phyloP scores from a whole-genome alignment of 371 early-diverging fungal species.

The Lichtheimia ramosa region DNA sequence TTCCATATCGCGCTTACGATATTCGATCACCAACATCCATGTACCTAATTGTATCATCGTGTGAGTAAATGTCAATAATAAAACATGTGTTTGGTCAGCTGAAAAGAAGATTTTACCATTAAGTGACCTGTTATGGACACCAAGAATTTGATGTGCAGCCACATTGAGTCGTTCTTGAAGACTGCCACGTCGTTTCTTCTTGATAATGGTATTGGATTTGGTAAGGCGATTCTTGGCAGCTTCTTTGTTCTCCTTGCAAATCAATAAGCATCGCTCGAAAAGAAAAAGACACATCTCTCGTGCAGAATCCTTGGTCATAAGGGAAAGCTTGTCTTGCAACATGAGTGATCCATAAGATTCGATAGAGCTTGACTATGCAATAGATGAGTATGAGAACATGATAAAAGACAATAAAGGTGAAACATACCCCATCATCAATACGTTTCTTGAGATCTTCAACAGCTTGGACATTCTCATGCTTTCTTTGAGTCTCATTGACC shows the following conservation, averaged over 20 bases:
- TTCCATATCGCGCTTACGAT: constrained; percentile 75
- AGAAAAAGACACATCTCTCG: constrained; percentile 80
- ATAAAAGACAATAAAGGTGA: background rate
- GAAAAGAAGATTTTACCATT: constrained; percentile 6
- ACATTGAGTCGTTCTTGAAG: constrained; percentile 75
- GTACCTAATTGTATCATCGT: constrained; percentile 17
- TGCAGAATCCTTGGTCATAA: constrained; percentile 73
- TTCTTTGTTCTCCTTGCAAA: constrained; percentile 77
- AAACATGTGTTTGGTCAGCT: too few species aligned
- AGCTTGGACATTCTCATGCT: constrained; percentile 80
- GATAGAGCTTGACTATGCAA: constrained; percentile 18
- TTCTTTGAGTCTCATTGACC: constrained; percentile 91
- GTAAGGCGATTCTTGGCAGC: constrained; percentile 27
- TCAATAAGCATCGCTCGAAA: constrained; percentile 86
- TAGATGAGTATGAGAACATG: background rate
- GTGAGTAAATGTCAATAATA: too few species aligned
- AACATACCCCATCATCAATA: constrained; percentile 14
- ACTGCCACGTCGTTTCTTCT: constrained; percentile 50
- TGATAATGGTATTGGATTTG: constrained; percentile 46
- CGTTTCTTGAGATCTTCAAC: constrained; percentile 79
- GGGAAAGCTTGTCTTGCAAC: constrained; percentile 80
- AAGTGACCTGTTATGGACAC: constrained; percentile 21
- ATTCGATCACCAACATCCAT: constrained; percentile 69
- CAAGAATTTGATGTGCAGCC: constrained; percentile 16
- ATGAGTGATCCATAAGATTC: constrained; percentile 80